Evolutionary conservation across 768 basidiomycete species (phyloP), one percentile per base, ranked within the genome.

Genomic region (Boletus barrowsii): DNA sequence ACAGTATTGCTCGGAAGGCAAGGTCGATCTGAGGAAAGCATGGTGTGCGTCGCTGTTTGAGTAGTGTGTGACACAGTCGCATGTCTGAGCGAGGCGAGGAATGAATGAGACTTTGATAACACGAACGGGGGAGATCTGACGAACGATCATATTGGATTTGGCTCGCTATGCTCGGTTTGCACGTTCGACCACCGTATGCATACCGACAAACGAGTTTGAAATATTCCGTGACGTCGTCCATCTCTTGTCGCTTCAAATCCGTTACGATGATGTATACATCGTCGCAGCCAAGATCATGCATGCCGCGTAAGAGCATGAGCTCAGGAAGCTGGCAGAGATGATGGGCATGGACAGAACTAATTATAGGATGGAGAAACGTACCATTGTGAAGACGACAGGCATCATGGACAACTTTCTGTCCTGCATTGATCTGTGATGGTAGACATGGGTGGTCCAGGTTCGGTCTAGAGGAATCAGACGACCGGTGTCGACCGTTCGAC

Each of bases 1-100:
- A 78, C 4, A 90, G 76, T 61, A 90, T 84, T 13, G 87, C 87
- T 37, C 88, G 86, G 49, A 90, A 76, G 35, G 83, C 82, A 55
- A 90, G 79, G 71, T 90, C 88, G 71, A 90, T 86, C 69, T 90
- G 88, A 6, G 88, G 88, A 68, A 90, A 88, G 68, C 88, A 90
- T 0, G 88, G 88, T 6, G 81, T 84, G n/a, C 88, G 81, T 33
- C 81, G 81, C 62, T 87, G 84, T 42, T 81, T 80, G 54, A 83
- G 79, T 49, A 90, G 75, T 10, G 82, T 80, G 63, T 88, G 85
- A 54, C 76, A 81, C 43, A 90, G 71, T 24, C 83, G 83, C 79
- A 87, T 87, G 68, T 90, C 79, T 79, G 51, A 24, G 53, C 17
- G 49, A 32, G 43, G 32, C 9, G 20, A 48, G 51, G 24, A 17